Evolutionary conservation across 2,329 filamentous ascomycete genomes (phyloP), one percentile per base, ranked within the genome.

Genomic region (Fusarium sp.): DNA sequence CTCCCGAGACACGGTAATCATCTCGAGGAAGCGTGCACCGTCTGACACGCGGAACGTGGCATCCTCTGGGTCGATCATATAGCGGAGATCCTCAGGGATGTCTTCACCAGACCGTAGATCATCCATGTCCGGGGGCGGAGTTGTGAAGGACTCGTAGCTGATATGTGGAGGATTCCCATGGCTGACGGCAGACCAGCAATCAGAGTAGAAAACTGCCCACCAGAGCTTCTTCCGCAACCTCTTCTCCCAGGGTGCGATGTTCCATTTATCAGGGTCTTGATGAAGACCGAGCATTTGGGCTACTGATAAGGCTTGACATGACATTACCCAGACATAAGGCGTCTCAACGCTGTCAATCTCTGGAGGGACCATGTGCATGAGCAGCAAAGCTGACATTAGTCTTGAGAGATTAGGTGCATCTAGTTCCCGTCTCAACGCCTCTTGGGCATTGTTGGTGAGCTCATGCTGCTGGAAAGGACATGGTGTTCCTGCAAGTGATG

Each of bases 121-220:
- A 3, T 84, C 81, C 69, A 84, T 77, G 8, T 76, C 73, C 9
- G 80, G 76, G 4, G 76, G 69, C 1, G 75, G 59, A 1, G 83
- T 85, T 46, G 78, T 80, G 54, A 81, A 84, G 0, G 82, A 81
- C 5, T 74, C 76, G 5, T 67, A 64, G 47, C 77, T 77, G 26
- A 85, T 80, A 63, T 84, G 82, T 3, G 82, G 81, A 6, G 83
- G 82, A 47, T 84, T 84, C 1, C 83, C 83, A 58, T 84, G 82
- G 37, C 80, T 81, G 28, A 84, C 76, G 3, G 82, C 77, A 3
- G 82, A 80, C 83, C 83, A 85, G 28, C 78, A 78, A 56, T 85
- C 83, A 1, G 79, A 76, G 6, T 79, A 67, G 43, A 80, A 83
- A 0, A 78, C 77, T 1, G 80, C 80, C 83, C 83, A 85, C 82